Base-by-base conservation (phyloP, 306 rosid species). In the Casuarina equisetifolia region DNA sequence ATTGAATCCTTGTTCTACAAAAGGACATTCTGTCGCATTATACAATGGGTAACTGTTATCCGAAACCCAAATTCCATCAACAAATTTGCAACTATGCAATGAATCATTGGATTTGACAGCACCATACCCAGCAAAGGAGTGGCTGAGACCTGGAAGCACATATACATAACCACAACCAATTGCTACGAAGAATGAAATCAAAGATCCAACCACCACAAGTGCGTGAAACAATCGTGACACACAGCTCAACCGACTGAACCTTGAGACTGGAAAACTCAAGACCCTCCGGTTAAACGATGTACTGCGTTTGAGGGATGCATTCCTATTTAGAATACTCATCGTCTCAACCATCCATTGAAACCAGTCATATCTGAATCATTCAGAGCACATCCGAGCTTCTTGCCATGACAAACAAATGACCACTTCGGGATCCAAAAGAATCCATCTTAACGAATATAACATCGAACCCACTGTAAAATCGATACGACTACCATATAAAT, bases 21-120 rank as follows among this genome's bases (percentile, higher is more conserved):
- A 93, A 48, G 97, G 97, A 69, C 97, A 93, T 68, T 89, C 89
- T 6, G 94, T 75, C 11, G 96, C 94, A 86, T 93, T 91, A 74
- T 93, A 93, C 84, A 85, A 80, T 0, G 97, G 90, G 61, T 81
- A 85, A 66, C 67, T 61, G 43, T 76, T 73, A 62, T 89, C 90
- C 66, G 73, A 67, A 9, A 85, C 84, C 97, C 96, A 91, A 70
- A 73, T 85, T 88, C 97, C 94, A 74, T 88, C 83, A 81, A 81
- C 86, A 15, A 88, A 80, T 79, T 93, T 83, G 76, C 96, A 93
- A 52, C 79, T 83, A 63, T 63, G 72, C 11, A 66, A 39, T 36
- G 88, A 87, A 77, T 42, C 69, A 76, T 62, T 72, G 2, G 38
- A 63, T 15, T 87, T 81, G 20, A 83, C 62, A 38, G 78, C 9